Base-by-base conservation (phyloP, 768 basidiomycete genomes). In the Tylopilus sp. region DNA sequence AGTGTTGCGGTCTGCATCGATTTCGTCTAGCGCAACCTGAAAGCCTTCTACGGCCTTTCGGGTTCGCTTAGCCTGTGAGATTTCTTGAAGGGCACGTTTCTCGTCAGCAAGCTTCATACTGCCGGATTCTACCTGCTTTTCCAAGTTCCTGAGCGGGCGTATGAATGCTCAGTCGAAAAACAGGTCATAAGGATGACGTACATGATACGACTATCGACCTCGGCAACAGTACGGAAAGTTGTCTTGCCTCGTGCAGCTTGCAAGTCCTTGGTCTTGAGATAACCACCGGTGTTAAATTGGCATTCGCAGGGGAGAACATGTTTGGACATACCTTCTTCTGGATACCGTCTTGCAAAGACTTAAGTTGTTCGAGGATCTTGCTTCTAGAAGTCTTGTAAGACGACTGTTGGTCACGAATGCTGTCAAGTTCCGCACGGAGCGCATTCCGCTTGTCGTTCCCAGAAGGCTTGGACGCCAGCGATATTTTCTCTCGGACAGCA, bases 81-180 rank as follows among this genome's bases (percentile, higher is more conserved):
- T 95, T 61, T 98, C 95, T 57, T 82, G 79, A n/a, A 99, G 78
- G 5, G 94, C 90, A 46, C 92, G 86, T 73, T 97, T 98, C 72
- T 99, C 97, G 50, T 97, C 95, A 23, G 85, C 93, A 52, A 98
- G 78, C 66, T 91, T 97, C 79, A 99, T 78, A 52, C 62, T 82
- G 22, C 95, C 95, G 5, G 91, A 91, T 65, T 98, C 95, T 47
- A 99, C 85, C 66, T 93, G 89, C 64, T 82, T 86, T 44, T 98
- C 91, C 53, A 97, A 75, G 54, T 85, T 76, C 60, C 92, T 95
- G 62, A 48, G 42, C 28, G 50, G 55, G 53, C 39, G 17, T 21
- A 20, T 57, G 3, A 51, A 57, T 48, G 40, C 31, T 11, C 36
- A 38, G 42, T 51, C 23, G 20, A 41, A 50, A 25, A 31, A 30